Evolutionary conservation across 257 asterid species (phyloP).

Genomic region (Nicotiana knightiana): DNA sequence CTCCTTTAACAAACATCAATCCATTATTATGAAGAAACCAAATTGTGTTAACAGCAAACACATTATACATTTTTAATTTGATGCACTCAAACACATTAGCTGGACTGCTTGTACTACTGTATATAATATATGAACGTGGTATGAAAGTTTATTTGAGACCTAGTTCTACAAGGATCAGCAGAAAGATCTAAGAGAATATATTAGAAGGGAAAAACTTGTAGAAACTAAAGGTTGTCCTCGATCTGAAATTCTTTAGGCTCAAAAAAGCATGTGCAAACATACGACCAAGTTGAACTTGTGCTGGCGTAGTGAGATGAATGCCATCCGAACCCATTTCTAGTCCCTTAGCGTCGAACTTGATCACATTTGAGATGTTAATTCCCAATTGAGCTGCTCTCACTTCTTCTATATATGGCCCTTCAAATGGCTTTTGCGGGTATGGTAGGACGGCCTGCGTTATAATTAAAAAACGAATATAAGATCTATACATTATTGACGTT

Average conservation of each 20-base stretch:
- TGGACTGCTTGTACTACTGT: too few species aligned
- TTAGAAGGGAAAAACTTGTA: neutral
- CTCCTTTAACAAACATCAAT: neutral
- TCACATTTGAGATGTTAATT: constrained; percentile 38
- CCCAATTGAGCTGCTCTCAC: constrained; percentile 57
- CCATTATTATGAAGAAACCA: neutral
- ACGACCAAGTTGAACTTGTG: constrained; percentile 53
- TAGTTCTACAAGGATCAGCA: neutral
- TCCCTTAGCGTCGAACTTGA: constrained; percentile 60
- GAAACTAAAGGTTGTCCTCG: neutral
- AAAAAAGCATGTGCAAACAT: constrained; percentile 42
- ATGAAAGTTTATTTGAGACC: neutral
- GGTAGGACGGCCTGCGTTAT: neutral
- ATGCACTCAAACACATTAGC: too few species aligned
- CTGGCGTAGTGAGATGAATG: constrained; percentile 45
- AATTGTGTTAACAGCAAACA: neutral
- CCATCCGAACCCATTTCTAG: constrained; percentile 32
- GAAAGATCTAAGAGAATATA: neutral
- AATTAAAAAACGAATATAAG: neutral
- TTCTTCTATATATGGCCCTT: constrained; percentile 33
- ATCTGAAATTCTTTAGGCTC: neutral
- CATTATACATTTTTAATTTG: neutral
- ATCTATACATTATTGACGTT: too few species aligned
- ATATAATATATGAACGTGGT: neutral
- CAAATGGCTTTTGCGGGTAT: neutral